Base-by-base conservation (phyloP, 2,329 filamentous ascomycete genomes). In the Ophiocordyceps camponoti-saundersi region DNA sequence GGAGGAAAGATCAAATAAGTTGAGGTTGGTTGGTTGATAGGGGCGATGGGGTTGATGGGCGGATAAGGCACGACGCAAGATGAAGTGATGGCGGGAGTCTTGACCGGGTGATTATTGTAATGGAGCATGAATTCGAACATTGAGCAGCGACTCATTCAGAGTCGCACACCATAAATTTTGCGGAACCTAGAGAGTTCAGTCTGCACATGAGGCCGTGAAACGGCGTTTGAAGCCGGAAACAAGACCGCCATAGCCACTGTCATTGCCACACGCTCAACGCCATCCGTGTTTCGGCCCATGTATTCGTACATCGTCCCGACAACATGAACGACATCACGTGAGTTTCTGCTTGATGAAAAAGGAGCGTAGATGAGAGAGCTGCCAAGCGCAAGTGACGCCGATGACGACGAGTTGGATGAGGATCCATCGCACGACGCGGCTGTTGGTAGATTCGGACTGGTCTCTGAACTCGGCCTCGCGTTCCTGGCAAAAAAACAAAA, bases 301-400 rank as follows among this genome's bases (percentile, higher is more conserved):
- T 40, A 40, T 18, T 40, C 18, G 36, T 40, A 40, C 18, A 40
- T 20, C 36, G 36, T 18, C 18, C 36, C 18, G 12, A 30, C 32
- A 10, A n/a, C 32, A 34, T 21, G n/a, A 18, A 20, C 36, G 10
- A 18, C 11, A 47, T 48, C 46, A 98, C 50, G 92, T 96, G 63
- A 98, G 80, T 76, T 98, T 98, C 72, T 96, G 90, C 77, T 98
- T 98, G 73, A 98, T 98, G 72, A 98, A 98, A 77, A 98, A 98
- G 44, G 85, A 84, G 56, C 92, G 78, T 57, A 98, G 75, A 67
- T 98, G 90, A 47, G 88, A 94, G 44, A 98, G 73, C 66, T 98
- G 92, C 92, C 92, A 98, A 51, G 87, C 85, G 68, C 92, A 98
- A 32, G 92, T 95, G 48, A 82, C 73, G 47, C 81, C 85, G 47